Evolutionary conservation across 1,284 basidiomycete species (phyloP).

Genomic region (Earliella scabrosa): DNA sequence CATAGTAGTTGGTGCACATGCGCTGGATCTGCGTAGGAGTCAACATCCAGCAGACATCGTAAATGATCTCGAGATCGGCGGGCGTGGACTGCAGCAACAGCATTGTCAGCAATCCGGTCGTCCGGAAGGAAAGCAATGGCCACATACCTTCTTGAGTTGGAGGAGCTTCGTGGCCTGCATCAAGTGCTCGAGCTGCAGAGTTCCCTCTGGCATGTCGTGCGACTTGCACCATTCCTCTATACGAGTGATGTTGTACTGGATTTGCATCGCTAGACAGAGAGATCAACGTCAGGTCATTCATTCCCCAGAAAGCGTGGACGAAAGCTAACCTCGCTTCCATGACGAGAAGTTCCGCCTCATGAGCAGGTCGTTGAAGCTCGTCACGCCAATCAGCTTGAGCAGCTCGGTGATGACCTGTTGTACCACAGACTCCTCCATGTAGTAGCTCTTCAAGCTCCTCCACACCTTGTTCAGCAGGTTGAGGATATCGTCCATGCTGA

Average conservation of each 20-base stretch:
- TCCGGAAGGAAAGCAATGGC: not conserved
- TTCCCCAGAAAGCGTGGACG: too few relatives aligned
- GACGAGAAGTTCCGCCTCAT: slow-evolving; percentile 99
- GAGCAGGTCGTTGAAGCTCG: slow-evolving; percentile 97
- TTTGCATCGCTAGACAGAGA: slow-evolving; percentile 97
- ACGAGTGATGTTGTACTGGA: slow-evolving; percentile 97
- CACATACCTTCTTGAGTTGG: slow-evolving; percentile 93
- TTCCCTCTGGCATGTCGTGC: slow-evolving; percentile 99
- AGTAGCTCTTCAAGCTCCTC: slow-evolving; percentile 98
- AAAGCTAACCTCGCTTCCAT: slow-evolving; percentile 93
- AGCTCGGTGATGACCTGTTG: slow-evolving; percentile 98
- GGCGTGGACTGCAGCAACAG: slow-evolving; percentile 70
- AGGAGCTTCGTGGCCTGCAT: slow-evolving; percentile 99
- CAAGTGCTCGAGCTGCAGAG: slow-evolving; percentile 96
- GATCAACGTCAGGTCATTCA: too few relatives aligned
- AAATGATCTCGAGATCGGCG: slow-evolving; percentile 97
- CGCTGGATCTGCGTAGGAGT: slow-evolving; percentile 99
- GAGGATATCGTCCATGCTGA: slow-evolving; percentile 98
- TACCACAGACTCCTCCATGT: slow-evolving; percentile 97
- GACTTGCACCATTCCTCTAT: slow-evolving; percentile 99
- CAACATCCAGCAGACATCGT: slow-evolving; percentile 99
- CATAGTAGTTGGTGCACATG: slow-evolving; percentile 98
- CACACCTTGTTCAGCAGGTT: slow-evolving; percentile 98
- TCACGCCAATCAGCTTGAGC: slow-evolving; percentile 95
- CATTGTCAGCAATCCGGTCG: slow-evolving; percentile 1